These are phyloP conservation scores for Remersonia thermophila DNA, from an alignment of 2,329 filamentous ascomycete species.

Conservation along the genomic window DNA sequence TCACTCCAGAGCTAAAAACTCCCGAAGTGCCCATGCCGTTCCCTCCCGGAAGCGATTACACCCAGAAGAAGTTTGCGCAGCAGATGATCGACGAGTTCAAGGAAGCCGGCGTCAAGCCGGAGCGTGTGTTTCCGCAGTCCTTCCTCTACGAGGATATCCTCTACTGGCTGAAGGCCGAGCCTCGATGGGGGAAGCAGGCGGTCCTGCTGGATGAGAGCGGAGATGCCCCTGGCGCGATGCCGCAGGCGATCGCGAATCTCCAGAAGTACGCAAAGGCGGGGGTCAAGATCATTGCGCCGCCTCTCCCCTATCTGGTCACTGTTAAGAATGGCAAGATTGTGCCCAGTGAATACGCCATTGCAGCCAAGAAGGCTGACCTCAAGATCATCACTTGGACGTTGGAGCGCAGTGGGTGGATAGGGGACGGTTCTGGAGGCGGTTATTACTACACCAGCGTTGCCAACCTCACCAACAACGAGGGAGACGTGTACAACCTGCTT, in stretches of 20 bases:
- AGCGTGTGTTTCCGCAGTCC: constrained; percentile 49
- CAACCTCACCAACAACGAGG: constrained; percentile 46
- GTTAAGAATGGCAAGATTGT: constrained; percentile 42
- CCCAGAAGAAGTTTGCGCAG: constrained; percentile 51
- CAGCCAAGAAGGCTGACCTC: constrained; percentile 47
- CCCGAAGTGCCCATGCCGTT: constrained; percentile 62
- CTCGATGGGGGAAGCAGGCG: constrained; percentile 47
- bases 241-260: constrained; percentile 43
- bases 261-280: constrained; percentile 43
- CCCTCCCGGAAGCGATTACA: constrained; percentile 41
- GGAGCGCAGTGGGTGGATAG: constrained; percentile 51
- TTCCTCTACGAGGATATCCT: constrained; percentile 52
- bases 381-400: constrained; percentile 58
- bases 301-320: constrained; percentile 48
- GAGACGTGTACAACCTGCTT: constrained; percentile 54
- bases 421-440: constrained; percentile 33
- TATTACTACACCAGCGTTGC: constrained; percentile 47
- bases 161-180: constrained; percentile 54
- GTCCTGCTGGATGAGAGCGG: constrained; percentile 53
- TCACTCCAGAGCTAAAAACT: constrained; percentile 56
- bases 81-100: constrained; percentile 52
- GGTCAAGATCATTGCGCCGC: constrained; percentile 50
- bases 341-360: constrained; percentile 49
- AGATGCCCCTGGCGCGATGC: constrained; percentile 38
- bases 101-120: constrained; percentile 36